Conservation (phyloP, 352 stramenopile species). For the Aphanomyces cochlioides region DNA sequence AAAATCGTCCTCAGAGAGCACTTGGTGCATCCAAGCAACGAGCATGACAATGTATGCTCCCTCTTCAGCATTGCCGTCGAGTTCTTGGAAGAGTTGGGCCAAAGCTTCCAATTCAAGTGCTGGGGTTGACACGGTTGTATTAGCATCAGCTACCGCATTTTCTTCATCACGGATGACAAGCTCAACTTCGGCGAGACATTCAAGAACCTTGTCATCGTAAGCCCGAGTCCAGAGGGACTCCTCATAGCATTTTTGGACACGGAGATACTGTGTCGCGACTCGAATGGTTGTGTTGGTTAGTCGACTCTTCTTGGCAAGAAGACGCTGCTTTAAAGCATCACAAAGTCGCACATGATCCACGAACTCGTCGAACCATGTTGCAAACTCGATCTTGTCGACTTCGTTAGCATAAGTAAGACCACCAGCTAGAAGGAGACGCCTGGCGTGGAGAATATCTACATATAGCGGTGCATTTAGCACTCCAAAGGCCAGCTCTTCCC, state of each 20-base stretch:
- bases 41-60: constrained; percentile 56
- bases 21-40: constrained; percentile 63
- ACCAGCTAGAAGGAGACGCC: not conserved
- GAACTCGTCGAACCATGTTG: constrained; percentile 15
- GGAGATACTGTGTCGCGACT: constrained; percentile 56
- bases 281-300: constrained; percentile 59
- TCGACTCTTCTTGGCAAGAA: constrained; percentile 58
- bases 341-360: constrained; percentile 56
- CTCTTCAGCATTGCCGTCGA: constrained; percentile 50
- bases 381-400: not conserved
- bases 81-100: constrained; percentile 55
- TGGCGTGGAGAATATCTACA: constrained; percentile 11
- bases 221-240: constrained; percentile 41
- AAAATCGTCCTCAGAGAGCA: constrained; percentile 50
- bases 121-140: constrained; percentile 50
- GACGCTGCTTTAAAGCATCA: constrained; percentile 57
- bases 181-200: constrained; percentile 49
- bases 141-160: constrained; percentile 47
- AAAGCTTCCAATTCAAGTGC: constrained; percentile 61
- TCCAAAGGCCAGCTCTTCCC: not conserved
- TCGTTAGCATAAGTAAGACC: not conserved
- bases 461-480: constrained; percentile 4
- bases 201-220: constrained; percentile 40
- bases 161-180: constrained; percentile 50
- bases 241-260: constrained; percentile 38